These are phyloP conservation scores for Pterula multifida DNA, from an alignment of 1,284 basidiomycete genomes.

Conservation along the genomic window DNA sequence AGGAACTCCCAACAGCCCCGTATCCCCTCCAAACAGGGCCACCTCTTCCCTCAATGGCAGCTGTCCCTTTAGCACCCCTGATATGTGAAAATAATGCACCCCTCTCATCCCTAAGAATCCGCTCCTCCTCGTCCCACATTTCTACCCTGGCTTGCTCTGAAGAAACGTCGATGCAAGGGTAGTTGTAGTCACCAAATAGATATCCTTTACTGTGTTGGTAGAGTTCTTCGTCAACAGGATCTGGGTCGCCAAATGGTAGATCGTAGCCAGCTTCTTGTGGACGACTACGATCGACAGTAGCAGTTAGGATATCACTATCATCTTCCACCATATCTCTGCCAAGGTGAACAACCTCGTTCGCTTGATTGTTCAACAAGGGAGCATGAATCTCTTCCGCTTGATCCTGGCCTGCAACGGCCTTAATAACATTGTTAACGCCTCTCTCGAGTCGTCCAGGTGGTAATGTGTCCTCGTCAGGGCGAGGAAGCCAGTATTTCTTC, in stretches of 20 bases:
- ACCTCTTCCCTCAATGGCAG: slow-evolving; percentile 23
- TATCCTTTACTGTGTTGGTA: slow-evolving; percentile 62
- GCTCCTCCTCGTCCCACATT: slow-evolving; percentile 67
- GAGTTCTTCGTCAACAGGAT: slow-evolving; percentile 56
- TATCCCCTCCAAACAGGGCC: slow-evolving; percentile 38
- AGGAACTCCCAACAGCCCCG: slow-evolving; percentile 33
- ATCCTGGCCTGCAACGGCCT: slow-evolving; percentile 30
- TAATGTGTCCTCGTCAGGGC: slow-evolving; percentile 34
- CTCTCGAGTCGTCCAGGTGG: slow-evolving; percentile 28
- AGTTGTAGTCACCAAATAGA: slow-evolving; percentile 87
- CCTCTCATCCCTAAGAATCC: slow-evolving; percentile 54
- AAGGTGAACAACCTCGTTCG: slow-evolving; percentile 53
- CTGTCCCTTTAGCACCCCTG: slow-evolving; percentile 31
- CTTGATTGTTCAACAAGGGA: slow-evolving; percentile 61
- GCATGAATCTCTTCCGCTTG: slow-evolving; percentile 59
- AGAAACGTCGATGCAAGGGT: slow-evolving; percentile 81
- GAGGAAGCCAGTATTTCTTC: slow-evolving; percentile 84
- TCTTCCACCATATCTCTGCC: slow-evolving; percentile 40
- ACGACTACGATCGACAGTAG: slow-evolving; percentile 15
- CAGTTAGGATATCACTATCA: slow-evolving; percentile 6
- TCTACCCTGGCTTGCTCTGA: slow-evolving; percentile 50
- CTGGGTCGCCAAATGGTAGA: slow-evolving; percentile 51
- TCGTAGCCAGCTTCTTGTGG: slow-evolving; percentile 30
- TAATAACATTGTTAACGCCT: slow-evolving; percentile 29
- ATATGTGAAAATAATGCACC: slow-evolving; percentile 58